These are phyloP conservation scores for Anisodus tanguticus DNA, from an alignment of 257 asterid genomes.

Conservation along the genomic window DNA sequence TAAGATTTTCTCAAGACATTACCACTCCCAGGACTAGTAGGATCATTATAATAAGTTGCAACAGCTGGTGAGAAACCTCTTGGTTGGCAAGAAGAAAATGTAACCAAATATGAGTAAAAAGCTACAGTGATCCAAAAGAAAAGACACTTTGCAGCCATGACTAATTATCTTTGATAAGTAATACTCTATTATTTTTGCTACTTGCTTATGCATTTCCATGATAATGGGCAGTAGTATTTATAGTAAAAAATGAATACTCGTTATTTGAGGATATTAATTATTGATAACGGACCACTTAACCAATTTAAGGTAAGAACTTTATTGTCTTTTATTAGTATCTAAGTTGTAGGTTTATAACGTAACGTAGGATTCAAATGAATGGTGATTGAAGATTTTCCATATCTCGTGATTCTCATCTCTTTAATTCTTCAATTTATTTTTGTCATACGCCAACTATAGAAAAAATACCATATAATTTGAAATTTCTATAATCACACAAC, in stretches of 20 bases:
- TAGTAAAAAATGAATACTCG: not conserved
- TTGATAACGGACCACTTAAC: not conserved
- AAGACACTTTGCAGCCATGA: not conserved
- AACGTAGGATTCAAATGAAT: not conserved
- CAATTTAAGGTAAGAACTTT: no score
- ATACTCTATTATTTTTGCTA: not conserved
- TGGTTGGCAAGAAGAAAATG: not conserved
- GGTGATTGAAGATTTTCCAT: no score
- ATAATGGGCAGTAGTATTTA: not conserved
- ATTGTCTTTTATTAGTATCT: no score
- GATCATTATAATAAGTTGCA: constrained; percentile 26
- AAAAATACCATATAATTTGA: no score
- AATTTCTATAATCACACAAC: no score
- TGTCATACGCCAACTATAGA: not conserved
- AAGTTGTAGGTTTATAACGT: not conserved
- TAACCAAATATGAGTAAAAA: not conserved
- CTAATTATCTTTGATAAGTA: not conserved
- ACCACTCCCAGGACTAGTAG: constrained; percentile 26
- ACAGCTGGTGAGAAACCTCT: constrained; percentile 17
- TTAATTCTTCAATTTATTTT: no score
- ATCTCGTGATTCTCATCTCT: not conserved
- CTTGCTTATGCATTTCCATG: not conserved
- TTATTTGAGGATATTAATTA: not conserved
- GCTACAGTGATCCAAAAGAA: not conserved
- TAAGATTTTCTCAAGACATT: not conserved